Percentiles rank a stretch among this genome's conserved stretches.
Conservation (phyloP, 164 flowering plant species). For the Stephania yunnanensis region DNA sequence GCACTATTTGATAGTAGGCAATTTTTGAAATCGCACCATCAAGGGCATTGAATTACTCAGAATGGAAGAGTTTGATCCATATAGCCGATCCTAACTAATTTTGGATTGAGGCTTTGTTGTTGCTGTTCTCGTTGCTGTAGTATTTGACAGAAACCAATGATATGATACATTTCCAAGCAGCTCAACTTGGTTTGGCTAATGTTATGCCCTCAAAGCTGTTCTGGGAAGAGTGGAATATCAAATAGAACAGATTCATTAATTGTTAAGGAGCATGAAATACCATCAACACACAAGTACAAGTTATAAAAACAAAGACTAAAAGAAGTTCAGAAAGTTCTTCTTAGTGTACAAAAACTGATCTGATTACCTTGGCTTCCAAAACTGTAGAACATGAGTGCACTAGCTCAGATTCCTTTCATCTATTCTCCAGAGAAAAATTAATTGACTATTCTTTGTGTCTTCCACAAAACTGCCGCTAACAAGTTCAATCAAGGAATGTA, state of each 20-base stretch:
- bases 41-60: too few relatives aligned
- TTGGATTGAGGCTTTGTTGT: too few relatives aligned
- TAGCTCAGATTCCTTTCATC: background rate
- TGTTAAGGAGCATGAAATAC: background rate
- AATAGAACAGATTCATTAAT: background rate
- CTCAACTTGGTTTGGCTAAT: too few relatives aligned
- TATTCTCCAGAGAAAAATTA: too few relatives aligned
- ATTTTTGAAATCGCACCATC: too few relatives aligned
- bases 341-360: background rate
- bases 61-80: too few relatives aligned
- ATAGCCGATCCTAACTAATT: too few relatives aligned
- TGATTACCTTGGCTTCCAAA: background rate
- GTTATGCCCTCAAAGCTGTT: too few relatives aligned
- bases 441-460: background rate
- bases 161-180: too few relatives aligned
- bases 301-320: background rate
- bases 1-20: too few relatives aligned
- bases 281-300: background rate
- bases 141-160: too few relatives aligned
- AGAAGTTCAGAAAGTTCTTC: background rate
- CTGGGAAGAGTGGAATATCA: background rate
- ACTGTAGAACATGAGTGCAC: background rate
- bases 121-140: too few relatives aligned
- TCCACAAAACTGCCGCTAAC: background rate
- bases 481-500: conserved; percentile 21